These are phyloP conservation scores for Sporobolomyces pararoseus DNA, from an alignment of 768 basidiomycete genomes.

Conservation along the genomic window DNA sequence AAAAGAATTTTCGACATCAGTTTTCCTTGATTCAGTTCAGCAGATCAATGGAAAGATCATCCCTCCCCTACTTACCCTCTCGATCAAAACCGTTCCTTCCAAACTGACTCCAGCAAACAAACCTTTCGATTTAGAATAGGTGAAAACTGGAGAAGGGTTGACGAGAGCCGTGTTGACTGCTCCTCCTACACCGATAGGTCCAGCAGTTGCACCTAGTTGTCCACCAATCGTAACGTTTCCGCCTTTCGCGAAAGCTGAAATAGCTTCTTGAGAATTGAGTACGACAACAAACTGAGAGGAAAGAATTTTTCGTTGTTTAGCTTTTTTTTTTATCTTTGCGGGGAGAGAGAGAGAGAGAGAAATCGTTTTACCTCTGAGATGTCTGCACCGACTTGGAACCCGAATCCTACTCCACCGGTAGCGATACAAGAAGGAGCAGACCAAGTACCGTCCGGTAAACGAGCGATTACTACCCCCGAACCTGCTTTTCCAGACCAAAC, in stretches of 20 bases:
- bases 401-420: conserved; percentile 90
- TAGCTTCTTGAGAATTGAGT: conserved; percentile 92
- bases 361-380: conserved; percentile 56
- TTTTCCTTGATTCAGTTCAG: too few species aligned
- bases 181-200: conserved; percentile 51
- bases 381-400: conserved; percentile 92
- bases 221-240: conserved; percentile 97
- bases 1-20: neutral
- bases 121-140: conserved; percentile 56
- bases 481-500: conserved; percentile 93
- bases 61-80: conserved; percentile 54
- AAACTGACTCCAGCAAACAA: conserved; percentile 90
- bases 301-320: neutral
- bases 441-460: conserved; percentile 79
- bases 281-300: conserved; percentile 98
- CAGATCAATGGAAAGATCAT: neutral
- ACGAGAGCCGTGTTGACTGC: conserved; percentile 50
- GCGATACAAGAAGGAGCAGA: conserved; percentile 95
- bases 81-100: conserved; percentile 89
- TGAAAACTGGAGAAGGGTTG: conserved; percentile 95
- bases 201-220: conserved; percentile 67
- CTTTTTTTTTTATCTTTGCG: neutral
- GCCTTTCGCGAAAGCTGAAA: conserved; percentile 88
- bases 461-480: conserved; percentile 85
- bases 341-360: neutral